These are phyloP conservation scores for Podila horticola DNA, from an alignment of 192 early-diverging fungal genomes.

Conservation along the genomic window DNA sequence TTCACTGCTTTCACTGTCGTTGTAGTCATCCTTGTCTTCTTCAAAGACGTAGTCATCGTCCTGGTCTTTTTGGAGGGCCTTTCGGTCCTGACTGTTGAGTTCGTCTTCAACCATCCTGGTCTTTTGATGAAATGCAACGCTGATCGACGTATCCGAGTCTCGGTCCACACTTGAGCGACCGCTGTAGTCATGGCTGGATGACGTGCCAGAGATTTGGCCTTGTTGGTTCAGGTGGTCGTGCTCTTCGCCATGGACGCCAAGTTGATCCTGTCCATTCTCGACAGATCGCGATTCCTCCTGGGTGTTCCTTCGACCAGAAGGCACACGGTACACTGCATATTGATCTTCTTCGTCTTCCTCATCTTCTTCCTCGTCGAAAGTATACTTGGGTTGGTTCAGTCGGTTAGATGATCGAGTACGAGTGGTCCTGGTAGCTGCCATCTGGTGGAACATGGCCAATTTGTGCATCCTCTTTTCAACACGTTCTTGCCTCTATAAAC, in stretches of 20 bases:
- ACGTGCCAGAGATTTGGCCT: not conserved
- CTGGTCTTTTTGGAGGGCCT: not conserved
- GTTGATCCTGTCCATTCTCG: not conserved
- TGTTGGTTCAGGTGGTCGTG: not conserved
- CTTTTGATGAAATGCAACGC: constrained; percentile 29
- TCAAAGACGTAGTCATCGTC: constrained; percentile 5
- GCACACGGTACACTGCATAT: constrained; percentile 23
- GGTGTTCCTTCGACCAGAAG: constrained; percentile 22
- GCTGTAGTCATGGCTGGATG: not conserved
- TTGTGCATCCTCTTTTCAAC: constrained; percentile 23
- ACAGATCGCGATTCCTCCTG: not conserved
- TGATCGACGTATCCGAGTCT: constrained; percentile 37
- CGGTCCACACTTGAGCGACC: constrained; percentile 35
- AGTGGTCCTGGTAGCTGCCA: constrained; percentile 42
- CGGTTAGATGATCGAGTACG: constrained; percentile 45
- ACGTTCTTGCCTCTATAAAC: constrained; percentile 30
- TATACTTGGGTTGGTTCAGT: constrained; percentile 36
- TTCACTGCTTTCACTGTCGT: not conserved
- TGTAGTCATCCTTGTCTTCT: constrained; percentile 9
- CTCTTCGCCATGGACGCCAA: not conserved
- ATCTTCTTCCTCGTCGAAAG: constrained; percentile 41
- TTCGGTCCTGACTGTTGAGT: not conserved
- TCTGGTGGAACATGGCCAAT: constrained; percentile 31
- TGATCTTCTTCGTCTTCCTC: constrained; percentile 37
- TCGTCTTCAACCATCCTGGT: constrained; percentile 10